These are phyloP conservation scores for Mrakia hoshinonis DNA, from an alignment of 768 basidiomycete genomes.

Conservation along the genomic window DNA sequence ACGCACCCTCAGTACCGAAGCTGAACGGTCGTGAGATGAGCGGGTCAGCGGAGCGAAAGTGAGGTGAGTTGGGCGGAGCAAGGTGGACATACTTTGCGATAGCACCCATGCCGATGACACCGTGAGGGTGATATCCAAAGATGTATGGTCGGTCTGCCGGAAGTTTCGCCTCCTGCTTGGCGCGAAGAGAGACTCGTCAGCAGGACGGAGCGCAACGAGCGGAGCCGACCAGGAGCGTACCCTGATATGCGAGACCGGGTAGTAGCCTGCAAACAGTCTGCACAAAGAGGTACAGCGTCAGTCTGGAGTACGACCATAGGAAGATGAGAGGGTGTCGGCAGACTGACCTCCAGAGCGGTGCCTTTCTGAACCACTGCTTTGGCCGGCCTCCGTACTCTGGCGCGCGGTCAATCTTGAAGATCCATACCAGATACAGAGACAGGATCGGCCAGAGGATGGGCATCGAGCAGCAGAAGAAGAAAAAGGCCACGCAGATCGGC, in stretches of 20 bases:
- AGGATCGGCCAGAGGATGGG: slow-evolving; percentile 83
- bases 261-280: slow-evolving; percentile 73
- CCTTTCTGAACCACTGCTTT: slow-evolving; percentile 62
- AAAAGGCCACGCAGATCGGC: slow-evolving; percentile 22
- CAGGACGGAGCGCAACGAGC: neutral
- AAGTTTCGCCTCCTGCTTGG: slow-evolving; percentile 68
- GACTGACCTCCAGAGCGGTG: slow-evolving; percentile 59
- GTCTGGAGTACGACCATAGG: neutral
- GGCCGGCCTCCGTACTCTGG: slow-evolving; percentile 65
- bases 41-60: neutral
- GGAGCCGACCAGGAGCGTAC: neutral
- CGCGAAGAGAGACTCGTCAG: neutral
- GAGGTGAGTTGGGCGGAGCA: neutral
- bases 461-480: slow-evolving; percentile 51
- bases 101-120: slow-evolving; percentile 92
- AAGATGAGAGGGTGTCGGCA: neutral
- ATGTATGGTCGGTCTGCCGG: slow-evolving; percentile 88
- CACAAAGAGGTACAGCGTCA: neutral
- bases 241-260: slow-evolving; percentile 48
- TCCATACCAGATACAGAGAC: slow-evolving; percentile 69
- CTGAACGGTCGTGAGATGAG: slow-evolving; percentile 42
- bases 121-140: slow-evolving; percentile 98
- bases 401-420: slow-evolving; percentile 61
- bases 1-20: slow-evolving; percentile 83
- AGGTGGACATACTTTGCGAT: slow-evolving; percentile 15